Percentiles rank a stretch among this genome's conserved stretches.
phyloP scores from a whole-genome alignment of 768 basidiomycete species.

The Phanerochaete sordida region DNA sequence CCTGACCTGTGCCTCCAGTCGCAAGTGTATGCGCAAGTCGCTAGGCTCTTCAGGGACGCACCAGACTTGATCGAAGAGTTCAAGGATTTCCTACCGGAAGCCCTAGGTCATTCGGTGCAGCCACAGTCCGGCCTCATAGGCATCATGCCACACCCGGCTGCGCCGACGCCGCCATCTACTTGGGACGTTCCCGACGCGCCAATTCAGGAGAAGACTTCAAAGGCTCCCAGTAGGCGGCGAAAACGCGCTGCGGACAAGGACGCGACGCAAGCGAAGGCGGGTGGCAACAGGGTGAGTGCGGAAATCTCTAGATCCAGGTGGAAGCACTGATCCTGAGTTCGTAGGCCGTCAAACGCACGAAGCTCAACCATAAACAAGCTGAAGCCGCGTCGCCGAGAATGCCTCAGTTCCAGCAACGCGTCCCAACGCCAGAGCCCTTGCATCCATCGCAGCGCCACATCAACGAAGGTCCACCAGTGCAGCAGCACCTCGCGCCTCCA shows the following conservation, averaged over 20 bases:
- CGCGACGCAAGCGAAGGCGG: slow-evolving; percentile 51
- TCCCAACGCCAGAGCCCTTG: slow-evolving; percentile 30
- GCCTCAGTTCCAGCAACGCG: slow-evolving; percentile 36
- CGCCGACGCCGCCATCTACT: slow-evolving; percentile 24
- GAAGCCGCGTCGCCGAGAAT: slow-evolving; percentile 50
- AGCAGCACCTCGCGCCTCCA: slow-evolving; percentile 3
- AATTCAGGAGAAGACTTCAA: slow-evolving; percentile 36
- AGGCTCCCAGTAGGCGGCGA: slow-evolving; percentile 49
- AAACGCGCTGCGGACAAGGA: slow-evolving; percentile 70
- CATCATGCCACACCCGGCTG: slow-evolving; percentile 47
- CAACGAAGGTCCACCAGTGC: not conserved
- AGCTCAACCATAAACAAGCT: slow-evolving; percentile 52
- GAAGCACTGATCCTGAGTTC: no score
- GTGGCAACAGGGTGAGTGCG: slow-evolving; percentile 44
- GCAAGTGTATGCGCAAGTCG: slow-evolving; percentile 80
- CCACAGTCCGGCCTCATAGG: slow-evolving; percentile 34
- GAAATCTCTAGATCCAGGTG: no score
- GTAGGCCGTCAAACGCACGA: slow-evolving; percentile 51
- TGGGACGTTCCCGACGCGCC: slow-evolving; percentile 19
- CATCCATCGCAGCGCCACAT: slow-evolving; percentile 2
- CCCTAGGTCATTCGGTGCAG: slow-evolving; percentile 33
- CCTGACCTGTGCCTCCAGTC: slow-evolving; percentile 33
- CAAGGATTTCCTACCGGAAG: slow-evolving; percentile 76
- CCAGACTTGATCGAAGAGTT: slow-evolving; percentile 79
- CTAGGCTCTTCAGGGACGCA: slow-evolving; percentile 76